phyloP scores from a whole-genome alignment of 176 grass and related monocot genomes.

The Triticum monococcum region DNA sequence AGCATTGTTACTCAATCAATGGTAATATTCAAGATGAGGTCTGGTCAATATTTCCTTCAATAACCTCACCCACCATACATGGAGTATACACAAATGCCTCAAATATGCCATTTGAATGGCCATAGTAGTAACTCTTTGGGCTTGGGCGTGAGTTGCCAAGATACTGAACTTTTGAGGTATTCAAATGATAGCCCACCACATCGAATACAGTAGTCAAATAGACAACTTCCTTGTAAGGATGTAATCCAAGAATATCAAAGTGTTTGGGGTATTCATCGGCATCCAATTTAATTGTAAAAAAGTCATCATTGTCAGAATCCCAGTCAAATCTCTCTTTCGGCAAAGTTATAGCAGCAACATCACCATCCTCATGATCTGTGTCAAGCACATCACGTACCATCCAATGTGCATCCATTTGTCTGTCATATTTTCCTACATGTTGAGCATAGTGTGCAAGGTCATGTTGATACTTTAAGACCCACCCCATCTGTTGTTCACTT shows the following conservation, averaged over 20 bases:
- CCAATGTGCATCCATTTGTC: background rate
- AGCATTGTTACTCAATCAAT: too few relatives aligned
- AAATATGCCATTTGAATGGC: background rate
- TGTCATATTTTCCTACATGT: too few relatives aligned
- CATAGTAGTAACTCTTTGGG: background rate
- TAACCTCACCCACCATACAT: background rate
- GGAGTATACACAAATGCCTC: background rate
- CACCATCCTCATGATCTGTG: background rate
- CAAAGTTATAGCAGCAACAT: background rate
- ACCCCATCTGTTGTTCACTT: too few relatives aligned
- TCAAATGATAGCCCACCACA: too few relatives aligned
- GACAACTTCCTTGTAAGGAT: background rate
- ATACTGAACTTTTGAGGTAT: too few relatives aligned
- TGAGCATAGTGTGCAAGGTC: too few relatives aligned
- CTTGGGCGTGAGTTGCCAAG: too few relatives aligned
- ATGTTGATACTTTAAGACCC: too few relatives aligned
- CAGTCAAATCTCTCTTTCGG: background rate
- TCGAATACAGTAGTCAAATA: too few relatives aligned
- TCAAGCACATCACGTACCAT: background rate
- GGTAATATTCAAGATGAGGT: too few relatives aligned
- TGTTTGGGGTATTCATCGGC: too few relatives aligned
- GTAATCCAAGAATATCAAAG: background rate
- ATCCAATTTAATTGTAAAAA: background rate
- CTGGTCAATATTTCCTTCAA: too few relatives aligned
- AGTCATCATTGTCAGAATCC: slow-evolving; percentile 21